phyloP scores from a whole-genome alignment of 345 rosid genomes.

The Ceriops decandra region DNA sequence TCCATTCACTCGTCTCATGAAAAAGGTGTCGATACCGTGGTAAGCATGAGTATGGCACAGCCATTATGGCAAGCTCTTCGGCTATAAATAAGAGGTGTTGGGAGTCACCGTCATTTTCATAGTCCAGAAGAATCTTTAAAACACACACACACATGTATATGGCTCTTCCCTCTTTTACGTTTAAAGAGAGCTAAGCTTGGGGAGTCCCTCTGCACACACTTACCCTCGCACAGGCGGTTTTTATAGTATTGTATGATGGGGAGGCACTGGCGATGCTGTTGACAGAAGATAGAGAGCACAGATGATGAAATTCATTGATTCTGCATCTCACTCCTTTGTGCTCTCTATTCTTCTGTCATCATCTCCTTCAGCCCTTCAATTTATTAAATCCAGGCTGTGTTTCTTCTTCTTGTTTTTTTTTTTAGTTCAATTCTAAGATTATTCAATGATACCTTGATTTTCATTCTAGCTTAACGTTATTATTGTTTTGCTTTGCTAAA shows the following conservation, averaged over 20 bases:
- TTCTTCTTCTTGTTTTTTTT: no score
- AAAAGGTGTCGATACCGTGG: background rate
- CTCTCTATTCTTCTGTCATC: slow-evolving; percentile 86
- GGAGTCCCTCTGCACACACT: no score
- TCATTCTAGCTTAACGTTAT: no score
- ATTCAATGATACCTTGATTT: no score
- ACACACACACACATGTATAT: background rate
- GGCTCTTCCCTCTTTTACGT: background rate
- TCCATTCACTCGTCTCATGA: no score
- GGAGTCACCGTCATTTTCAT: background rate
- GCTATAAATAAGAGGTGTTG: slow-evolving; percentile 16
- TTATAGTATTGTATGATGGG: background rate
- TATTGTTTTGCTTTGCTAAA: no score
- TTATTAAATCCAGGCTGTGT: no score
- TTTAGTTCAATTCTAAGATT: no score
- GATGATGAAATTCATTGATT: slow-evolving; percentile 43
- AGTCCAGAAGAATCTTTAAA: background rate
- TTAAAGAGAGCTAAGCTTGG: no score
- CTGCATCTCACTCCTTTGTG: slow-evolving; percentile 64
- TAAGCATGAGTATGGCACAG: background rate
- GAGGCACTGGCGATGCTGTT: slow-evolving; percentile 44
- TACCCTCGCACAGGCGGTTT: background rate
- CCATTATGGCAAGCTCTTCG: background rate
- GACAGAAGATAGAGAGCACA: slow-evolving; percentile 96
- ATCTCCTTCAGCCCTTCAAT: slow-evolving; percentile 30